Evolutionary conservation across 768 basidiomycete genomes (phyloP).

Genomic region (Calocybe cyanea): DNA sequence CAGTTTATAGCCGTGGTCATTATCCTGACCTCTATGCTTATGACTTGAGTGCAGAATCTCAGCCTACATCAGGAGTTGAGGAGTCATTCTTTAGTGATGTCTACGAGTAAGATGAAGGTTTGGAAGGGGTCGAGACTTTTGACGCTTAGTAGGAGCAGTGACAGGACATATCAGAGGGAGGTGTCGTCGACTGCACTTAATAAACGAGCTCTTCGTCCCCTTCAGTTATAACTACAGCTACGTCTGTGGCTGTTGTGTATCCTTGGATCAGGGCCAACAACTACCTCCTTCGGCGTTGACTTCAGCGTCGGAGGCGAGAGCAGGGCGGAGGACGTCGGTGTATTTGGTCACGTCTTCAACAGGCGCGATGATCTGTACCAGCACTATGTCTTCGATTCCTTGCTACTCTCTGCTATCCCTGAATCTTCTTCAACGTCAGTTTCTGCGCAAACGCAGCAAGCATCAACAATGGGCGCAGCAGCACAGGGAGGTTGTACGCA

Average conservation of each 20-base stretch:
- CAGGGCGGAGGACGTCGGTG: conserved; percentile 18
- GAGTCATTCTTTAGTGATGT: conserved; percentile 30
- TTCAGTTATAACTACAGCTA: too few species aligned
- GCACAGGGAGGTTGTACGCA: too few species aligned
- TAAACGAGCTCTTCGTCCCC: too few species aligned
- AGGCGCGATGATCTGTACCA: conserved; percentile 9
- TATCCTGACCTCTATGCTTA: conserved; percentile 21
- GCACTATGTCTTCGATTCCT: conserved; percentile 35
- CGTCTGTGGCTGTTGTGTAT: conserved; percentile 25
- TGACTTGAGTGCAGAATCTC: conserved; percentile 43
- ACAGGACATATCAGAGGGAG: conserved; percentile 8
- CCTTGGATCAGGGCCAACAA: too few species aligned
- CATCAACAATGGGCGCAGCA: too few species aligned
- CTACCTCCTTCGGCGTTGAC: conserved; percentile 2
- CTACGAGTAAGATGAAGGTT: conserved; percentile 24
- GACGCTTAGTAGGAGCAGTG: conserved; percentile 24
- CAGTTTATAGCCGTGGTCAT: too few species aligned
- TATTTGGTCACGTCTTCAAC: conserved; percentile 31
- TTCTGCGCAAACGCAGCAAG: conserved; percentile 3
- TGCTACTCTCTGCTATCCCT: conserved; percentile 57
- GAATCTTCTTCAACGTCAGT: conserved; percentile 30
- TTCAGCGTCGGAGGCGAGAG: not conserved
- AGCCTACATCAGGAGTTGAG: conserved; percentile 38
- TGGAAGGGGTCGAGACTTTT: conserved; percentile 28
- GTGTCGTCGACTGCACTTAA: too few species aligned